phyloP scores from a whole-genome alignment of 225 moss, liverwort and hornwort species.

The Polytrichum formosum region DNA sequence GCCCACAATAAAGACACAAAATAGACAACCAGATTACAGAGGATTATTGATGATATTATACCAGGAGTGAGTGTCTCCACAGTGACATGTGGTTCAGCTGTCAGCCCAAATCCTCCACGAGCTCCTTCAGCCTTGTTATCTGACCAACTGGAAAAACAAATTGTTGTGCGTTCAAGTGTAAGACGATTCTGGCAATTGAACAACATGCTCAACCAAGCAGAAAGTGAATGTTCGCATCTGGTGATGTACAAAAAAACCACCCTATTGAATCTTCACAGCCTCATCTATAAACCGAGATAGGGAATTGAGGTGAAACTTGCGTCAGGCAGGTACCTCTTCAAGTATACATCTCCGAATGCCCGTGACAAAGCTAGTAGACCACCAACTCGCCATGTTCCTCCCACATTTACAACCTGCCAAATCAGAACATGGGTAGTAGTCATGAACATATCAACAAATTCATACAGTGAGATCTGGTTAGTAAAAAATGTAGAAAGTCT shows the following conservation, averaged over 20 bases:
- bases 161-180: too few relatives aligned
- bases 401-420: slow-evolving; percentile 81
- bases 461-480: too few relatives aligned
- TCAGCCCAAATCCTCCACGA: slow-evolving; percentile 86
- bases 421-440: neutral
- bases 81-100: slow-evolving; percentile 84
- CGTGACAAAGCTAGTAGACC: slow-evolving; percentile 85
- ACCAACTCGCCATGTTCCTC: slow-evolving; percentile 87
- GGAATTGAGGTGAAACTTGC: neutral
- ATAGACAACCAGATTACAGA: too few relatives aligned
- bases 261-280: neutral
- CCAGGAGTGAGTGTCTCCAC: slow-evolving; percentile 69
- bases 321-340: slow-evolving; percentile 65
- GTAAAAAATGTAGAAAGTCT: too few relatives aligned
- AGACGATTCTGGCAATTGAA: too few relatives aligned
- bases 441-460: too few relatives aligned
- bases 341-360: slow-evolving; percentile 90
- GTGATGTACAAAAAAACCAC: too few relatives aligned
- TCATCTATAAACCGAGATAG: neutral
- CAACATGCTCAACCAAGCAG: too few relatives aligned
- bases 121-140: slow-evolving; percentile 67
- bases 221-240: too few relatives aligned
- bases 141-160: slow-evolving; percentile 60
- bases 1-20: too few relatives aligned
- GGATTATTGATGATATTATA: slow-evolving; percentile 10